Base-by-base conservation (phyloP, 2,329 filamentous ascomycete species). In the Catunica adiposa region DNA sequence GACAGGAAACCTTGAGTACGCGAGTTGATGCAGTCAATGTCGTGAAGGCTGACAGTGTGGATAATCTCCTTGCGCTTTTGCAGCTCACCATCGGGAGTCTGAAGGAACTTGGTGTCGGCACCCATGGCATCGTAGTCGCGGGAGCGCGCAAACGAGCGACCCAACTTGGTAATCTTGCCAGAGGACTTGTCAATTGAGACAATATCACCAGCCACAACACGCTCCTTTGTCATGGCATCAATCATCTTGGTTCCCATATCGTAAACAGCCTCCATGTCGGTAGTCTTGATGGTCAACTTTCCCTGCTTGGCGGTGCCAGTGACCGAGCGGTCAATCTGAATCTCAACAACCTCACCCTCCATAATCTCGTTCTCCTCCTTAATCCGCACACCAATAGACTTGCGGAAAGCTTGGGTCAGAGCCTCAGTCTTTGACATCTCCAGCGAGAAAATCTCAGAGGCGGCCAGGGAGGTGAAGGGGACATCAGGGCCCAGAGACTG, bases 211-310 rank as follows among this genome's bases (percentile, higher is more conserved):
- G 92, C 92, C 83, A 97, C 95, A 61, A 98, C 88, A 64, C 94
- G 90, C 74, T 98, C 92, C 71, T 97, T 97, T 62, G 89, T 96
- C 89, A 98, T 96, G 61, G 89, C 89, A 67, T 98, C 92, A 62
- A 98, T 98, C 92, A 98, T 97, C 73, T 97, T 97, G 62, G 86
- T 90, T 61, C 92, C 92, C 89, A 98, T 96, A 65, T 98, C 92
- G 72, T 97, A 98, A 62, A 98, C 86, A 11, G 92, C 95, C 71
- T 98, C 92, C 92, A 98, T 98, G 69, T 98, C 92, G 58, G 90
- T 97, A 9, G 92, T 98, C 73, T 98, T 98, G 73, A 98, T 95
- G 20, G 92, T 98, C 61, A 98, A 82, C 71, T 98, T 98, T 65
- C 92, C 92, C 75, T 96, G 90, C 76, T 97, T 98, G 65, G 92